phyloP scores from a whole-genome alignment of 2,329 filamentous ascomycete genomes.

The Dactylellina drechsleri region DNA sequence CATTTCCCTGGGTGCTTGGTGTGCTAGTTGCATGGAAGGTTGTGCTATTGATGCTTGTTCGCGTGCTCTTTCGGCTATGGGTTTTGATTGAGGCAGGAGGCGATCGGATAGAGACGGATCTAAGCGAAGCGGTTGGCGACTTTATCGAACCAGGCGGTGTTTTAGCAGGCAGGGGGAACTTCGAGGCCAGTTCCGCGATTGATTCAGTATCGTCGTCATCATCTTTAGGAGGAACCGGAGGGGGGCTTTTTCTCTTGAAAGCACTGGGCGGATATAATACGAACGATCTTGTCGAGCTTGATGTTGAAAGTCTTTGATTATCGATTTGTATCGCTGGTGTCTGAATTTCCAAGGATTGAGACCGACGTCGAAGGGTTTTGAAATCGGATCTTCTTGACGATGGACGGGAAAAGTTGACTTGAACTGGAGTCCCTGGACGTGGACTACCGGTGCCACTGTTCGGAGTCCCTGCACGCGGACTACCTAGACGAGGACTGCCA shows the following conservation, averaged over 20 bases:
- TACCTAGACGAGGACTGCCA: constrained; percentile 16
- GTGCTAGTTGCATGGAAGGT: constrained; percentile 16
- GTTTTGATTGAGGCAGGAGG: constrained; percentile 33
- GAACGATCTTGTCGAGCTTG: constrained; percentile 34
- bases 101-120: constrained; percentile 30
- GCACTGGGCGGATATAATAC: constrained; percentile 27
- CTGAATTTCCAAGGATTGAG: constrained; percentile 22
- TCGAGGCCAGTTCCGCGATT: constrained; percentile 46
- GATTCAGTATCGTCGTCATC: constrained; percentile 35
- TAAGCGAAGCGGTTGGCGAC: constrained; percentile 32
- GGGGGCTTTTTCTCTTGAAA: constrained; percentile 27
- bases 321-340: constrained; percentile 21
- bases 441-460: constrained; percentile 7
- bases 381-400: constrained; percentile 34
- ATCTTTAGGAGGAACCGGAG: constrained; percentile 34
- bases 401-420: constrained; percentile 36
- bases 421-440: too few relatives aligned
- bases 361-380: constrained; percentile 29
- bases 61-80: constrained; percentile 33
- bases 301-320: constrained; percentile 32
- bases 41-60: constrained; percentile 34
- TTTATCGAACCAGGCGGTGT: constrained; percentile 43
- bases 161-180: constrained; percentile 43
- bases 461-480: constrained; percentile 20
- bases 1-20: constrained; percentile 17